Evolutionary conservation across 2,329 filamentous ascomycete species (phyloP), one percentile per base, ranked within the genome.

Genomic region (Alternaria alternata): DNA sequence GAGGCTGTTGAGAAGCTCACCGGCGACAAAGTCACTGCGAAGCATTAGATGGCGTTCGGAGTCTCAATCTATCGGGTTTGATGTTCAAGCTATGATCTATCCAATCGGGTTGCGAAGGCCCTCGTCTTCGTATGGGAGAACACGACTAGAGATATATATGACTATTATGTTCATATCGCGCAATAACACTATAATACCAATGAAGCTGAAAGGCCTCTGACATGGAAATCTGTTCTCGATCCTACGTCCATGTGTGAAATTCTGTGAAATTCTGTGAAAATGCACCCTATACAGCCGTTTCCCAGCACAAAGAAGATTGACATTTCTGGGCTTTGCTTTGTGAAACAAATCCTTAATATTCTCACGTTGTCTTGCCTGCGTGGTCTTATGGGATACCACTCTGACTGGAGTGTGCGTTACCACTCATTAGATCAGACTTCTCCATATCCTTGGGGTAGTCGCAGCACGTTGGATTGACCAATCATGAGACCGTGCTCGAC

Each of bases 1-100:
- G 87, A 89, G 72, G 81, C 83, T 70, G 87, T 89, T 65, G 87
- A 89, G 81, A 88, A 87, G 80, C 77, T 87, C 71, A 89, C 87
- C 39, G 87, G 87, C 70, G 87, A 89, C 36, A 72, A 79, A 61
- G 87, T 89, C 71, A 88, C 86, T 62, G 87, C 87, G 42, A 89
- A 89, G 82, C 87, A 89, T 80, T 89, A 86, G 78, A 80, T 51
- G 67, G 72, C 65, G 67, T 73, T 71, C 47, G 51, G 57, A 46
- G 59, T 46, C 39, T 53, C 39, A 51, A 44, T 62, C 38, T 58
- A 61, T 47, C 34, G 36, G 44, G 53, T 24, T 51, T 39, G 16
- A 59, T 49, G 49, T 36, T 59, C 32, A 55, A 34, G 48, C 11
- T 44, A 54, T 20, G 12, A 54, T 63, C 26, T 54, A 57, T 44